Evolutionary conservation across 352 stramenopile genomes (phyloP), one percentile per base, ranked within the genome.

Genomic region (Pythium periplocum): DNA sequence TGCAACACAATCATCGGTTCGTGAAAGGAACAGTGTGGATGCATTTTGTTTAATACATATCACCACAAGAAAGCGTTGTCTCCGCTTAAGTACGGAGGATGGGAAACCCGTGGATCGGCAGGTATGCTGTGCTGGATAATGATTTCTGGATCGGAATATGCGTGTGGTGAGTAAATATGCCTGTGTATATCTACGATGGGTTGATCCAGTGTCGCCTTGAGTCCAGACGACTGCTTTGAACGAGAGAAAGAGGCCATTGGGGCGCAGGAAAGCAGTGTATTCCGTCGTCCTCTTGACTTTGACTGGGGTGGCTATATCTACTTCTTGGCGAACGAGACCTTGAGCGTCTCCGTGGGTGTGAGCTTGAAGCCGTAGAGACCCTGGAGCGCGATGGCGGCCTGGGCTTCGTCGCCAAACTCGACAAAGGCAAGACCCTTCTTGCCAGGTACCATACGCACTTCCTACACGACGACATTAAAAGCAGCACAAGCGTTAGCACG

Each of bases 371-470:
- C 81, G 45, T 70, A 74, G 43, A 94, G 82, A 8, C 79, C 81
- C 58, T 94, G 81, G 53, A 92, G 61, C 34, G 83, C 83, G 55
- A 92, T 90, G 41, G 77, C 68, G 3, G 83, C 83, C 61, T 94
- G 83, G 10, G 80, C 74, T 46, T 94, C 83, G 60, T 94, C 81
- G 43, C 75, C 83, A 84, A 98, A 99, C 75, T 98, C 95, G 60
- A 99, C 91, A 66, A 98, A 98, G 50, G 93, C 96, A 50, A 98
- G 70, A 4, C 94, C 93, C 62, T 86, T 87, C 59, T 96, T 96
- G 51, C 90, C 90, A 11, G 90, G 90, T 44, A 97, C 88, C 78
- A 98, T 96, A 39, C 95, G 89, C 45, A 98, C 90, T 76, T 98
- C 93, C 76, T 92, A 38, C 53, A 41, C 43, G 31, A 57, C 2